These are phyloP conservation scores for Kluyveromyces nonfermentans DNA, from an alignment of 805 yeast genomes.

Conservation along the genomic window DNA sequence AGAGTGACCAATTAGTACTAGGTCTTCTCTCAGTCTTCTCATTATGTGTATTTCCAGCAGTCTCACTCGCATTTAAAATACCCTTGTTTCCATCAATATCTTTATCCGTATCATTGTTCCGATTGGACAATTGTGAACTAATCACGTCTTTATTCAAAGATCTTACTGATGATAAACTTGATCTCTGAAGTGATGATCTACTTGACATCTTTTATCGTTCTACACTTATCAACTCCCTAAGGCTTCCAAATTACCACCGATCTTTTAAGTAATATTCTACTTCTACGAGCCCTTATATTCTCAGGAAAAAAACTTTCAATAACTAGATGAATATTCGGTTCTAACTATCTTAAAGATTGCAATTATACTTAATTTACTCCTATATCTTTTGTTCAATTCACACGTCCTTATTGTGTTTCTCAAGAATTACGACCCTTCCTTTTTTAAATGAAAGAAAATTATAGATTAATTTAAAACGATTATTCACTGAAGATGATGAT, in stretches of 20 bases:
- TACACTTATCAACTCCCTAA: not conserved
- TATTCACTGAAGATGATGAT: too few species aligned
- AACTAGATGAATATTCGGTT: too few species aligned
- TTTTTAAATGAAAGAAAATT: too few species aligned
- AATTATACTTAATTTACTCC: too few species aligned
- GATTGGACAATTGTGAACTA: not conserved
- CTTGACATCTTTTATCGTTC: not conserved
- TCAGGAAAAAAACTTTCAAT: too few species aligned
- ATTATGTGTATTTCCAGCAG: not conserved
- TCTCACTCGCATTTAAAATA: not conserved
- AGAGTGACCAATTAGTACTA: slow-evolving; percentile 7
- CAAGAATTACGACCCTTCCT: too few species aligned
- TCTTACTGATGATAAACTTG: not conserved
- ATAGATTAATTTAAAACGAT: too few species aligned
- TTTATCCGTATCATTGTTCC: not conserved
- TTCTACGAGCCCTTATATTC: too few species aligned
- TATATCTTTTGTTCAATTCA: too few species aligned
- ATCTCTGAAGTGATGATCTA: slow-evolving; percentile 1
- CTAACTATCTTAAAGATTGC: too few species aligned
- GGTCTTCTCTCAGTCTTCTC: slow-evolving; percentile 3
- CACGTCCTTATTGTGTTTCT: too few species aligned
- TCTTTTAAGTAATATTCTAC: too few species aligned
- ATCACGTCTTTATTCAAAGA: not conserved
- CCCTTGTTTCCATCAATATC: not conserved
- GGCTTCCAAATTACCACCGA: not conserved